A percentile compares a stretch with the other conserved stretches of the same genome.
phyloP scores from a whole-genome alignment of 2,329 filamentous ascomycete genomes.

The Cladosporium sp. region DNA sequence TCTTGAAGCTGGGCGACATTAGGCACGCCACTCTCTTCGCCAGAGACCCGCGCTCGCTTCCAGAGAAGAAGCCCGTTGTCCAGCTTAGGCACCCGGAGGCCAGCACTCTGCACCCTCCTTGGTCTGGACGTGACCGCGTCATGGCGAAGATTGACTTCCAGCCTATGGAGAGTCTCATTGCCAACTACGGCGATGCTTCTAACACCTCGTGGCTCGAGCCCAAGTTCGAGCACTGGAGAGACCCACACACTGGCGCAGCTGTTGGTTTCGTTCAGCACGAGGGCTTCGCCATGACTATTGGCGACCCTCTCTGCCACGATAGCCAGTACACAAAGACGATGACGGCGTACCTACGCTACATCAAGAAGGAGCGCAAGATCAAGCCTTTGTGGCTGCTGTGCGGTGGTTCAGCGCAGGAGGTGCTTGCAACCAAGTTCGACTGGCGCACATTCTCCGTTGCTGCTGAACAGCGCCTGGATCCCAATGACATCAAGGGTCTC shows the following conservation, averaged over 20 bases:
- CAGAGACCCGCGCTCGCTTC: slow-evolving; percentile 82
- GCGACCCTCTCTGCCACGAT: slow-evolving; percentile 78
- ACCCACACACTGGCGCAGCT: slow-evolving; percentile 72
- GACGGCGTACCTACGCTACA: slow-evolving; percentile 67
- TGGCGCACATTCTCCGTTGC: slow-evolving; percentile 88
- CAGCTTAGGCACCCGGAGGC: slow-evolving; percentile 81
- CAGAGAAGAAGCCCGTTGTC: slow-evolving; percentile 58
- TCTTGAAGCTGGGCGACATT: slow-evolving; percentile 84
- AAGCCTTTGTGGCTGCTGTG: slow-evolving; percentile 88
- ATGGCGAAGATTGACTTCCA: slow-evolving; percentile 56
- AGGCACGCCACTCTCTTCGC: slow-evolving; percentile 83
- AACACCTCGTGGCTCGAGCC: slow-evolving; percentile 93
- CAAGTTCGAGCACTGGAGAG: slow-evolving; percentile 82
- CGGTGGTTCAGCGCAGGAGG: slow-evolving; percentile 71
- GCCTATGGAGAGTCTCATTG: slow-evolving; percentile 79
- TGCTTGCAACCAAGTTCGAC: slow-evolving; percentile 72
- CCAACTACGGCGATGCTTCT: slow-evolving; percentile 91
- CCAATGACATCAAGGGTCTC: slow-evolving; percentile 62
- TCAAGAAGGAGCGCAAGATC: slow-evolving; percentile 65
- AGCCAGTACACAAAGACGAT: slow-evolving; percentile 73
- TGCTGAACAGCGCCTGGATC: slow-evolving; percentile 82
- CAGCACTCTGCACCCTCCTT: slow-evolving; percentile 69
- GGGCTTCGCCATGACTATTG: slow-evolving; percentile 78
- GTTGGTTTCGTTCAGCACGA: slow-evolving; percentile 75
- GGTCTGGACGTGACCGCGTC: slow-evolving; percentile 51